A percentile compares a stretch with the other conserved stretches of the same genome.
Evolutionary conservation across 2,329 filamentous ascomycete genomes (phyloP).

Genomic region (Xylariales sp.): DNA sequence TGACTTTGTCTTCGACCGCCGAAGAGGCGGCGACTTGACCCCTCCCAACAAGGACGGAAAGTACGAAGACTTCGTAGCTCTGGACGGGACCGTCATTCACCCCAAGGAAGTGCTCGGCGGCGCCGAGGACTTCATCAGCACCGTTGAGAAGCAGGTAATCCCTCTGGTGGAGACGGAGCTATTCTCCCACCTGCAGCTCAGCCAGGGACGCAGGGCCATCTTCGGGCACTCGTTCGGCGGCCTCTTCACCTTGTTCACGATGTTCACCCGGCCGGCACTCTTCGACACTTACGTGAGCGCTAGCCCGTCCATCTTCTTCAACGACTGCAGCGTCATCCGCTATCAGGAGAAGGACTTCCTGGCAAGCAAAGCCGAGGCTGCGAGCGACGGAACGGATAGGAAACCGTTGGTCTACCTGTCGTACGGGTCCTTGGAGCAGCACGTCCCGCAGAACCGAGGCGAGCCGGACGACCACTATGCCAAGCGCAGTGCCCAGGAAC

Average conservation of each 20-base stretch:
- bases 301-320: no score
- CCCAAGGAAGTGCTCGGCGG: neutral
- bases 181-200: neutral
- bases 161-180: neutral
- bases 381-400: no score
- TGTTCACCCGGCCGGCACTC: constrained; percentile 1
- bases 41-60: constrained; percentile 15
- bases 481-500: no score
- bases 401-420: no score
- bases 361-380: no score
- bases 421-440: no score
- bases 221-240: constrained; percentile 4
- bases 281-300: constrained; percentile 2
- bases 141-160: neutral
- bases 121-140: neutral
- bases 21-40: constrained; percentile 16
- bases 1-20: no score
- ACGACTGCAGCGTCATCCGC: no score
- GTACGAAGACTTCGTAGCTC: constrained; percentile 15
- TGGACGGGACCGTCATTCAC: neutral
- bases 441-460: no score
- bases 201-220: neutral
- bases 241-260: constrained; percentile 1
- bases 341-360: no score
- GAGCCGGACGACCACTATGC: no score